Evolutionary conservation across 441 rosid species (phyloP).

Genomic region (Pelargonium australe): DNA sequence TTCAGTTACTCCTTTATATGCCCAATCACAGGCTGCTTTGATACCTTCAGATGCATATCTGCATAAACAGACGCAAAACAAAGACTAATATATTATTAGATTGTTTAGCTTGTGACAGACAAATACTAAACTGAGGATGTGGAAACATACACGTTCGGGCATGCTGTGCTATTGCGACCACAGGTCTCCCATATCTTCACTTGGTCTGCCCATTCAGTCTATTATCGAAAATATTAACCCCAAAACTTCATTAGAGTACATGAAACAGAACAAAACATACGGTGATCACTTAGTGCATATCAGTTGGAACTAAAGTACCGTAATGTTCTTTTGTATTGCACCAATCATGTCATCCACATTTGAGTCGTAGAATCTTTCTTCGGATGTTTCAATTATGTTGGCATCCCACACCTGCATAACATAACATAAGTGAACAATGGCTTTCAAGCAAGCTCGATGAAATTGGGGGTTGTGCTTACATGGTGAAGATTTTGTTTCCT

Average conservation of each 20-base stretch:
- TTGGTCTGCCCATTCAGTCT: conserved; percentile 62
- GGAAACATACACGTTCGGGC: conserved; percentile 56
- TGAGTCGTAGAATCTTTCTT: conserved; percentile 42
- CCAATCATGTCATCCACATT: conserved; percentile 45
- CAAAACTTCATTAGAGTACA: neutral
- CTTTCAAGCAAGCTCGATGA: neutral
- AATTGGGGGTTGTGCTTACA: conserved; percentile 33
- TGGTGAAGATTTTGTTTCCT: conserved; percentile 77
- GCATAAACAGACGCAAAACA: neutral
- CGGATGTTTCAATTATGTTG: conserved; percentile 61
- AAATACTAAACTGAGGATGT: conserved; percentile 1
- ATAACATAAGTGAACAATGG: conserved; percentile 6
- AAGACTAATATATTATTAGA: neutral
- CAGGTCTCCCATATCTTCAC: conserved; percentile 61
- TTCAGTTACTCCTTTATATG: conserved; percentile 59
- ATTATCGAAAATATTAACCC: conserved; percentile 12
- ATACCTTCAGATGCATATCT: conserved; percentile 85
- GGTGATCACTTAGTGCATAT: neutral
- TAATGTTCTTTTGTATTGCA: conserved; percentile 58
- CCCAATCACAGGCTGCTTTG: conserved; percentile 79
- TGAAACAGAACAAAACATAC: conserved; percentile 1
- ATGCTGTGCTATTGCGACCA: conserved; percentile 36
- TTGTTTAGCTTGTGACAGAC: too few species aligned
- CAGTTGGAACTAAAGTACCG: conserved; percentile 34
- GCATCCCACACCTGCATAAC: conserved; percentile 63